phyloP scores from a whole-genome alignment of 306 rosid species.

The Trifolium fragiferum region DNA sequence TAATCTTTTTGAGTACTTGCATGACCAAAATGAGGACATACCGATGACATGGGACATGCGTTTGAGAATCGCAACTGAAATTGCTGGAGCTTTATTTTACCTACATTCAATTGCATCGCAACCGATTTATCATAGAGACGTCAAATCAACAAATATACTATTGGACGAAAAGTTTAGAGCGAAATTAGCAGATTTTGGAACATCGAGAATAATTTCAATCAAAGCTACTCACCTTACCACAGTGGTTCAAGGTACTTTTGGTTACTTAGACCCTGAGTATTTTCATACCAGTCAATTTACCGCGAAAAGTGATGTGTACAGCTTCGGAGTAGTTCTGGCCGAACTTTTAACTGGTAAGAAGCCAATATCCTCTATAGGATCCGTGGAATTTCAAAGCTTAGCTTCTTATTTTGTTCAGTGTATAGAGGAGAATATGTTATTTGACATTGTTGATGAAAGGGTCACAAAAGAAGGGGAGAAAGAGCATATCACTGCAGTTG shows the following conservation, averaged over 20 bases:
- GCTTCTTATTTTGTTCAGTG: slow-evolving; percentile 41
- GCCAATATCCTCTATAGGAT: neutral
- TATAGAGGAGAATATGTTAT: slow-evolving; percentile 33
- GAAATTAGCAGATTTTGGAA: no score
- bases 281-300: slow-evolving; percentile 43
- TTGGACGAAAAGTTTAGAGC: no score
- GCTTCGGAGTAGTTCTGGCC: slow-evolving; percentile 44
- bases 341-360: slow-evolving; percentile 39
- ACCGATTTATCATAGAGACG: slow-evolving; percentile 49
- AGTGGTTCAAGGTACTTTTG: no score
- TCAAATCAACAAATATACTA: slow-evolving; percentile 50
- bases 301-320: slow-evolving; percentile 44
- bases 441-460: slow-evolving; percentile 48
- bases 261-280: slow-evolving; percentile 47
- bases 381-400: slow-evolving; percentile 24
- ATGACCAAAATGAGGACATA: slow-evolving; percentile 34
- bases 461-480: slow-evolving; percentile 36
- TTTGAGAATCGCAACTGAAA: slow-evolving; percentile 43
- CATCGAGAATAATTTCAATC: no score
- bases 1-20: slow-evolving; percentile 35
- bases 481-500: slow-evolving; percentile 45
- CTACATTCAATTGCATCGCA: slow-evolving; percentile 46
- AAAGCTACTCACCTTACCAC: no score
- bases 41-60: slow-evolving; percentile 45
- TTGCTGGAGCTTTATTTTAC: slow-evolving; percentile 47